Evolutionary conservation across 331 rosid species (phyloP), one percentile per base, ranked within the genome.

Genomic region (Malus hybrid): DNA sequence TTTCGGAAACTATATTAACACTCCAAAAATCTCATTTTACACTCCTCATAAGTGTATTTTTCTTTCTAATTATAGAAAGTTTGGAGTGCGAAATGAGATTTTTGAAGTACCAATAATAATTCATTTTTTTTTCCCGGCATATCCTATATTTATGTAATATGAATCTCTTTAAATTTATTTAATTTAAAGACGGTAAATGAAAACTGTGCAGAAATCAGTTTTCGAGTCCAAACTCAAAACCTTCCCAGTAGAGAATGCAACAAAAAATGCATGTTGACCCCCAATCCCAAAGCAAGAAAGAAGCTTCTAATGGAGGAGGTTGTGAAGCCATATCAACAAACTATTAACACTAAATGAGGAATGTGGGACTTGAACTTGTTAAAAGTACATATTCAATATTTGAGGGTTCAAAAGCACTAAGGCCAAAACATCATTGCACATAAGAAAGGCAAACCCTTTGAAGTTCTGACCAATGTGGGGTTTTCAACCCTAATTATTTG

Each of bases 221-320:
- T 39, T 39, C 0, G 12, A 39, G 46, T 39, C 46, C 46, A 39
- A 39, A 39, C 57, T 69, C 55, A 28, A 42, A 72, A 44, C 3
- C 22, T 72, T 69, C 39, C 54, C 69, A 13, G 1, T 10, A 75
- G 15, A n/a, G 44, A 50, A 16, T 2, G 63, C 44, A 28, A 27
- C 15, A 0, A 54, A 54, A n/a, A 54, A 3, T 2, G 22, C 5
- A 54, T 8, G 64, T 71, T 80, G 75, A 77, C 64, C 33, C 19
- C 62, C 56, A 54, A 63, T 60, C 27, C 31, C 20, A 20, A 34
- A 11, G 19, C 42, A 67, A 66, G 85, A 87, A 82, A 3, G 46
- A 39, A 39, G 70, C 72, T 83, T 87, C 81, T 69, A 74, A 52
- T 83, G 81, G 86, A 83, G 69, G 14, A 6, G 5, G 8, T 12